Base-by-base conservation (phyloP, 1,284 basidiomycete genomes). In the Termitomyces sp. region DNA sequence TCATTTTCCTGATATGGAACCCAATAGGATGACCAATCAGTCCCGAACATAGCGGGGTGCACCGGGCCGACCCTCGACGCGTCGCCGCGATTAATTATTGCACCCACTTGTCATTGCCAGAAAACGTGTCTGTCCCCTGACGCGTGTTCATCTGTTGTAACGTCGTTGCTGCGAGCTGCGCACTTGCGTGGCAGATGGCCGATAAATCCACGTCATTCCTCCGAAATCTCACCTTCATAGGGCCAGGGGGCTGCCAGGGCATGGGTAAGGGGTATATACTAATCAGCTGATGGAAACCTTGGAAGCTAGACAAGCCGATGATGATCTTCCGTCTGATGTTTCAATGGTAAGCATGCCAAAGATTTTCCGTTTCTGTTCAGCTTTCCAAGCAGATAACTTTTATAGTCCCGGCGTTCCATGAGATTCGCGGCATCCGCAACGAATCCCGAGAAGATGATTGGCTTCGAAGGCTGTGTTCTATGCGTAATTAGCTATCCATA, bases 1-100 rank as follows among this genome's bases (percentile, higher is more conserved):
- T 59, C 58, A 59, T 57, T 50, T 57, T 52, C 58, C 55, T 54
- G 42, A 34, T 52, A 15, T 30, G 49, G 52, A 36, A 33, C 19
- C 54, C 28, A 21, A 31, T 9, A 5, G 9, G 53, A 41, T 54
- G 50, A 57, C 50, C 52, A 54, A 56, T 19, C 55, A 40, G 4
- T 10, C 33, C 58, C 58, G 58, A 50, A 17, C 12, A 41, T 41
- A 50, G 39, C 49, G 49, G 49, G 49, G 28, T 12, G 21, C 24
- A 1, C 2, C 15, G 17, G 3, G 38, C 48, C 48, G 39, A 15
- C 28, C 48, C 13, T 50, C 48, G 30, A 31, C 48, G 38, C 38
- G 36, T 39, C 34, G 47, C 47, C 47, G 30, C 26, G 19, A 31
- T n/a, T 41, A 24, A 34, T 30, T 7, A 39, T 36, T 5, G 46